These are phyloP conservation scores for Porphyra umbilicalis DNA, from an alignment of 31 red algal genomes.

Conservation along the genomic window DNA sequence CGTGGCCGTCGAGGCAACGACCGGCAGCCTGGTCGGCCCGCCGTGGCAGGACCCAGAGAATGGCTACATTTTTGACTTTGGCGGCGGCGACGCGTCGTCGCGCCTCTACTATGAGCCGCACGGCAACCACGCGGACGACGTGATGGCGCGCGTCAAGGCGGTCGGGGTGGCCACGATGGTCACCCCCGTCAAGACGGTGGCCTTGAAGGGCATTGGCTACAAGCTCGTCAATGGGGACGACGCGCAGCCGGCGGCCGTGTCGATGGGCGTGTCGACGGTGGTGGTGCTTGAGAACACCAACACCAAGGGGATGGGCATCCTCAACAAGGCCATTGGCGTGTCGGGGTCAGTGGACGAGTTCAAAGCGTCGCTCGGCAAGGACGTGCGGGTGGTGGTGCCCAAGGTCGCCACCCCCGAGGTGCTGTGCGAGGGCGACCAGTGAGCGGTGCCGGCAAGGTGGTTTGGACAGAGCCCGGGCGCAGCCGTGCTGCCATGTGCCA, in stretches of 20 bases:
- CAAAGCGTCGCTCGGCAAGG: neutral
- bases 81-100: neutral
- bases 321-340: neutral
- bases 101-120: slow-evolving; percentile 74
- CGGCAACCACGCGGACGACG: slow-evolving; percentile 20
- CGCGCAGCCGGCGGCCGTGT: neutral
- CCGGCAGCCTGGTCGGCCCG: slow-evolving; percentile 50
- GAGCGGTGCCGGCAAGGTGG: neutral
- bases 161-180: neutral
- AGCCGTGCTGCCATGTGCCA: neutral
- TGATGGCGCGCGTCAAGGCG: neutral
- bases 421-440: neutral
- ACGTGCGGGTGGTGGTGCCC: neutral
- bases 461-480: neutral
- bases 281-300: neutral
- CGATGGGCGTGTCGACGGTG: neutral
- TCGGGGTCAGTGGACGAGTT: neutral
- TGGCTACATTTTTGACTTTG: slow-evolving; percentile 38
- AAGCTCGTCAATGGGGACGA: neutral
- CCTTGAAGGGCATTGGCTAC: neutral
- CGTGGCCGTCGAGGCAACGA: slow-evolving; percentile 8
- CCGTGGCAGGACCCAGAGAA: slow-evolving; percentile 58
- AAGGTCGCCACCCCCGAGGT: neutral
- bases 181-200: neutral
- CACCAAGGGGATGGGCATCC: neutral